These are phyloP conservation scores for Sanguinoderma infundibulare DNA, from an alignment of 1,284 basidiomycete genomes.

Conservation along the genomic window DNA sequence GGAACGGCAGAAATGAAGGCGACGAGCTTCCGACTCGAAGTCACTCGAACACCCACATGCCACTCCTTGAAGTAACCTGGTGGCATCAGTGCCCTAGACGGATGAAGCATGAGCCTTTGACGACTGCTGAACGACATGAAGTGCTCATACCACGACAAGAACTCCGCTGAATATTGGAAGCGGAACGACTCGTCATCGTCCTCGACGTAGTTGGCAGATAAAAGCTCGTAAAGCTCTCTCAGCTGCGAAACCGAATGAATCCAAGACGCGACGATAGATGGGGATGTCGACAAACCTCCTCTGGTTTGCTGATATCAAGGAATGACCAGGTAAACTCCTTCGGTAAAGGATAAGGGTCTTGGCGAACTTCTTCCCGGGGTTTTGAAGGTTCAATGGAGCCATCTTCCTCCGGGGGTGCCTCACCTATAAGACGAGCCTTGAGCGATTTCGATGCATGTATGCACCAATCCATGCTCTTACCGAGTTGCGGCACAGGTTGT, in stretches of 20 bases:
- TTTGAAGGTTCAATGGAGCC: slow-evolving; percentile 90
- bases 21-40: slow-evolving; percentile 91
- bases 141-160: slow-evolving; percentile 81
- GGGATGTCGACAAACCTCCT: slow-evolving; percentile 53
- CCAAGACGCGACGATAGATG: slow-evolving; percentile 4
- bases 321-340: slow-evolving; percentile 94
- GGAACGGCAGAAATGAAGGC: slow-evolving; percentile 98
- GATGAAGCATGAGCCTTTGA: slow-evolving; percentile 1
- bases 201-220: slow-evolving; percentile 96
- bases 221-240: slow-evolving; percentile 91
- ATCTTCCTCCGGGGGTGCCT: slow-evolving; percentile 70
- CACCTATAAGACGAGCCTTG: slow-evolving; percentile 48
- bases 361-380: slow-evolving; percentile 78
- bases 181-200: slow-evolving; percentile 96
- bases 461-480: slow-evolving; percentile 39
- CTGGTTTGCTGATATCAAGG: slow-evolving; percentile 81
- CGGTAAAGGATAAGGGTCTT: slow-evolving; percentile 88
- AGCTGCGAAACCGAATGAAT: slow-evolving; percentile 50
- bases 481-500: slow-evolving; percentile 91
- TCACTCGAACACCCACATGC: slow-evolving; percentile 95
- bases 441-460: slow-evolving; percentile 5
- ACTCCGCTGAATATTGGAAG: slow-evolving; percentile 96
- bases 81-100: slow-evolving; percentile 87
- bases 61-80: slow-evolving; percentile 94
- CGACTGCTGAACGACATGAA: background rate